These are phyloP conservation scores for Entomortierella beljakovae DNA, from an alignment of 192 early-diverging fungal genomes.

Conservation along the genomic window DNA sequence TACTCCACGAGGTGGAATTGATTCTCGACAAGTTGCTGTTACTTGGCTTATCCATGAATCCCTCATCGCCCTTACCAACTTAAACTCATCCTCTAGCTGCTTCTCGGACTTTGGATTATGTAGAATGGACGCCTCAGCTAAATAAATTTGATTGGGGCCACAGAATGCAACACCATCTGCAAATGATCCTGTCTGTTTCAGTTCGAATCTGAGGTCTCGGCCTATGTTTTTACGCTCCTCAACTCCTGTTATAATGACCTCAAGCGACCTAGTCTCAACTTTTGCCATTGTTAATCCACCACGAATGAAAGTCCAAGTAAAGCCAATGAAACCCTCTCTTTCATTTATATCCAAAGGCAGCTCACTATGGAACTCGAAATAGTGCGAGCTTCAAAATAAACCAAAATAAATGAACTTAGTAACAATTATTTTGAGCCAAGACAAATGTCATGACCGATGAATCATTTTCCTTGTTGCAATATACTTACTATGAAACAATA, in stretches of 20 bases:
- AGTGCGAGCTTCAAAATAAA: background rate
- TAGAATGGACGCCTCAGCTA: conserved; percentile 12
- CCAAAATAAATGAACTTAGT: background rate
- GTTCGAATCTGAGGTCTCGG: conserved; percentile 4
- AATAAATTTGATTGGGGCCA: conserved; percentile 8
- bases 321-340: conserved; percentile 13
- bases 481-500: conserved; percentile 25
- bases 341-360: conserved; percentile 13
- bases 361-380: background rate
- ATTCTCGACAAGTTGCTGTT: conserved; percentile 15
- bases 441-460: background rate
- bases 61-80: conserved; percentile 20
- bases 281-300: conserved; percentile 8
- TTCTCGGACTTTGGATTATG: conserved; percentile 21
- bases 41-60: conserved; percentile 35
- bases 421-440: background rate
- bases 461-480: background rate
- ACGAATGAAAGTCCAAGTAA: conserved; percentile 26
- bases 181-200: conserved; percentile 4
- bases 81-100: conserved; percentile 22
- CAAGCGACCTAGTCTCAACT: background rate
- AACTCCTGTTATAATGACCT: background rate
- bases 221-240: conserved; percentile 16
- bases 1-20: conserved; percentile 14
- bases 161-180: background rate